These are phyloP conservation scores for Erysiphe pulchra DNA, from an alignment of 2,329 filamentous ascomycete species.

Conservation along the genomic window DNA sequence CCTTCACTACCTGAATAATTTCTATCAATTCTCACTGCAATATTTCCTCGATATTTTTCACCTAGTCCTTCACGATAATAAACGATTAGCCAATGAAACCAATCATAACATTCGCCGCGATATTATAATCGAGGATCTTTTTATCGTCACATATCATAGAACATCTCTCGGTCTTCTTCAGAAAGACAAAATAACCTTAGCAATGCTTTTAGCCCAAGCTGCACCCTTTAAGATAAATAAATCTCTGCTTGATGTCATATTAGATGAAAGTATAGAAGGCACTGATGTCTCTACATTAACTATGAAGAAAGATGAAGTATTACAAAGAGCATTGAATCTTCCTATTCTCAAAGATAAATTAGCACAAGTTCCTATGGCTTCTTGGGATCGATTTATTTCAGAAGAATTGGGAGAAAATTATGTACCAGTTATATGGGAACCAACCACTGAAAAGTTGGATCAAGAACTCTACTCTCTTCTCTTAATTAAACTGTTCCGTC, in stretches of 20 bases:
- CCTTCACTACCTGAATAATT: slow-evolving; percentile 93
- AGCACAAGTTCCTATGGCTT: slow-evolving; percentile 29
- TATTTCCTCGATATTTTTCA: slow-evolving; percentile 98
- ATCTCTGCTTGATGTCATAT: slow-evolving; percentile 57
- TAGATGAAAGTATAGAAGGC: slow-evolving; percentile 53
- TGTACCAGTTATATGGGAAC: slow-evolving; percentile 54
- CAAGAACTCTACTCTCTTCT: slow-evolving; percentile 62
- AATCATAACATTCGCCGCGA: slow-evolving; percentile 63
- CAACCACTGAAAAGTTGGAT: slow-evolving; percentile 37
- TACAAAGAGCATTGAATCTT: slow-evolving; percentile 42
- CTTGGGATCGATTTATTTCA: slow-evolving; percentile 61
- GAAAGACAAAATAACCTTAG: slow-evolving; percentile 80
- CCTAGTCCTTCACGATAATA: slow-evolving; percentile 60
- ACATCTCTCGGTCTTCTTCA: slow-evolving; percentile 85
- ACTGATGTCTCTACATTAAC: slow-evolving; percentile 50
- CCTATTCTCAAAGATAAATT: slow-evolving; percentile 48
- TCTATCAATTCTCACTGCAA: slow-evolving; percentile 96
- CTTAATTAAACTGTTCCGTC: slow-evolving; percentile 78
- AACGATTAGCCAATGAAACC: slow-evolving; percentile 39
- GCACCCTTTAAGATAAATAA: slow-evolving; percentile 95
- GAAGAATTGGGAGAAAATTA: slow-evolving; percentile 72
- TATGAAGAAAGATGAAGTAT: slow-evolving; percentile 38
- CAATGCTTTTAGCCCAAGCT: slow-evolving; percentile 83
- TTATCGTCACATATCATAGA: slow-evolving; percentile 72
- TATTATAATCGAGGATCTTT: slow-evolving; percentile 74